Evolutionary conservation across 805 yeast genomes (phyloP).

Genomic region (Ogataea philodendri): DNA sequence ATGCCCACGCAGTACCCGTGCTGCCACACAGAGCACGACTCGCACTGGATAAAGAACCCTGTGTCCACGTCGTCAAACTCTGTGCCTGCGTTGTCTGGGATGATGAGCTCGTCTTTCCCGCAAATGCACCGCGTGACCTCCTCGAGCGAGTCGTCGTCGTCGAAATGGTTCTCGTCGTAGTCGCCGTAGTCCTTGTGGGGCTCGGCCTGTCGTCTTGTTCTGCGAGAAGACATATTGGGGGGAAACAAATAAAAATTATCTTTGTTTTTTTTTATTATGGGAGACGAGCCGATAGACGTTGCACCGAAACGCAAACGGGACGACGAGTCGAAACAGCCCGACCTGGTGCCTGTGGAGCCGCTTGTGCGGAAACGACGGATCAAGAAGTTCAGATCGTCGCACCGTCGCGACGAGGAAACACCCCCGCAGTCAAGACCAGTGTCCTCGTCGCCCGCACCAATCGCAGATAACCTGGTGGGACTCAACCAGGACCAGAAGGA

Average conservation of each 20-base stretch:
- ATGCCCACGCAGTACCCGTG: slow-evolving; percentile 96
- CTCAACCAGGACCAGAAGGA: slow-evolving; percentile 44
- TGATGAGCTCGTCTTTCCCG: slow-evolving; percentile 45
- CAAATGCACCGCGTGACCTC: slow-evolving; percentile 58
- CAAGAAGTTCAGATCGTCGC: slow-evolving; percentile 13
- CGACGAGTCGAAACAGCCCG: background rate
- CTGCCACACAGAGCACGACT: slow-evolving; percentile 93
- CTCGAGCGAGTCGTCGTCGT: slow-evolving; percentile 30
- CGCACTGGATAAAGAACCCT: slow-evolving; percentile 82
- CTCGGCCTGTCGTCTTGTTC: slow-evolving; percentile 30
- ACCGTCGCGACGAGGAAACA: slow-evolving; percentile 1
- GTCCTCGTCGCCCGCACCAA: slow-evolving; percentile 4
- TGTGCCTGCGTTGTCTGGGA: slow-evolving; percentile 27
- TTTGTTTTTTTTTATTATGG: slow-evolving; percentile 4
- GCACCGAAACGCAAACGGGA: slow-evolving; percentile 5
- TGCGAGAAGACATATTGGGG: slow-evolving; percentile 29
- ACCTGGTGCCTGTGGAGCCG: slow-evolving; percentile 8
- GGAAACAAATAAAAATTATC: slow-evolving; percentile 3
- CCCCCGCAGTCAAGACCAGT: slow-evolving; percentile 1
- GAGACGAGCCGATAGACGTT: slow-evolving; percentile 21
- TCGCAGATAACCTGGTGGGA: slow-evolving; percentile 30
- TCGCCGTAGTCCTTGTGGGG: slow-evolving; percentile 24
- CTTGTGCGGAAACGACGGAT: slow-evolving; percentile 23
- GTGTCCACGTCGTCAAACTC: slow-evolving; percentile 42
- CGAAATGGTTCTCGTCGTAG: slow-evolving; percentile 17